Conservation (phyloP, 306 rosid genomes). For the Leucaena leucocephala region DNA sequence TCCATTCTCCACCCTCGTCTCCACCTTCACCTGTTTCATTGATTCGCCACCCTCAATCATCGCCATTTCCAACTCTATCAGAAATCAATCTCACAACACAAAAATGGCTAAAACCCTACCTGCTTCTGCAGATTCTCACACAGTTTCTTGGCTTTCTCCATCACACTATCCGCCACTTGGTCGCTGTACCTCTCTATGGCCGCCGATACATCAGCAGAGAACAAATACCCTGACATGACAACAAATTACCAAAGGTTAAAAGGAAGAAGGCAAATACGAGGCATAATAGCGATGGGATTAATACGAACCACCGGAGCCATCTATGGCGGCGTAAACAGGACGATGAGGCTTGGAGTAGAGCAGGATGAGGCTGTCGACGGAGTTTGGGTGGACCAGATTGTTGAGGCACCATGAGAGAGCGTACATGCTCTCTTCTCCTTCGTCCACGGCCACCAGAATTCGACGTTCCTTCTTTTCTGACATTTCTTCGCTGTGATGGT, state of each 20-base stretch:
- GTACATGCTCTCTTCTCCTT: conserved; percentile 79
- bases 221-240: conserved; percentile 56
- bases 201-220: conserved; percentile 59
- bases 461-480: conserved; percentile 53
- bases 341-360: conserved; percentile 72
- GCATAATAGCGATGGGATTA: background rate
- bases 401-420: conserved; percentile 85
- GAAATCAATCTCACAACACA: too few species aligned
- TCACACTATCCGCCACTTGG: conserved; percentile 59
- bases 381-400: conserved; percentile 52
- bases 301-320: conserved; percentile 62
- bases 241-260: background rate
- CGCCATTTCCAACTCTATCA: too few species aligned
- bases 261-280: background rate
- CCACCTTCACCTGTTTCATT: conserved; percentile 54
- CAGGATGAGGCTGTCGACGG: conserved; percentile 66
- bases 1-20: conserved; percentile 63
- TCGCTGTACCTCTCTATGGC: conserved; percentile 57
- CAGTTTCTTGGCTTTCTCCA: conserved; percentile 66
- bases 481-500: conserved; percentile 37
- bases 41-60: background rate
- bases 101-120: conserved; percentile 36
- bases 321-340: conserved; percentile 51
- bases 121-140: conserved; percentile 52
- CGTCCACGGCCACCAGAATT: conserved; percentile 88